Evolutionary conservation across 495 filamentous ascomycete species (phyloP).

Genomic region (Hypoxylon perforatum): DNA sequence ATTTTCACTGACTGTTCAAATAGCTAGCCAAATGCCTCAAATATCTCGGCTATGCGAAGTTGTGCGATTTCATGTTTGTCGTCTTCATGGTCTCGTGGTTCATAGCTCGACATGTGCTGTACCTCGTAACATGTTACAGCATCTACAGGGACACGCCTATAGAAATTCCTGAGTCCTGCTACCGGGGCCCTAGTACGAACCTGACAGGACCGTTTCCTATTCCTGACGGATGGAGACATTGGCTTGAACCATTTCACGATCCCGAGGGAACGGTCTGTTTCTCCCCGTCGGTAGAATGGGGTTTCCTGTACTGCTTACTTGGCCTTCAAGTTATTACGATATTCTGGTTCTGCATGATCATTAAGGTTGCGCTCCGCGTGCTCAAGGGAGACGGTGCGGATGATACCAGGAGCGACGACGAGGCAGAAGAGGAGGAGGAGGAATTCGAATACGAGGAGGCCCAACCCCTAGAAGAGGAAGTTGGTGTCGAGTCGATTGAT

Average conservation of each 20-base stretch:
- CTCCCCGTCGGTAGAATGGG: slow-evolving; percentile 73
- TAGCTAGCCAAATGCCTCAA: slow-evolving; percentile 95
- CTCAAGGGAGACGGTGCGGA: slow-evolving; percentile 82
- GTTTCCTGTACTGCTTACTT: slow-evolving; percentile 80
- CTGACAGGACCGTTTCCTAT: slow-evolving; percentile 66
- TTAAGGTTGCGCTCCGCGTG: slow-evolving; percentile 80
- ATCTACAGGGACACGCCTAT: slow-evolving; percentile 76
- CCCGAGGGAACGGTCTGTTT: slow-evolving; percentile 80
- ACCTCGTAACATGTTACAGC: slow-evolving; percentile 80
- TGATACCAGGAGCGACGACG: slow-evolving; percentile 88
- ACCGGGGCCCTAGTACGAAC: slow-evolving; percentile 61
- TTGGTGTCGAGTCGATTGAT: slow-evolving; percentile 70
- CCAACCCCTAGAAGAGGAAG: slow-evolving; percentile 70
- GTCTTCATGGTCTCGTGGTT: slow-evolving; percentile 91
- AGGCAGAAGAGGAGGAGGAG: slow-evolving; percentile 71
- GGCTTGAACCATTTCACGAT: slow-evolving; percentile 75
- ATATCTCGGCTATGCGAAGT: slow-evolving; percentile 77
- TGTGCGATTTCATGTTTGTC: slow-evolving; percentile 87
- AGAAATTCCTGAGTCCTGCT: slow-evolving; percentile 76
- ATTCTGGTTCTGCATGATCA: slow-evolving; percentile 91
- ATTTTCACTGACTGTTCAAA: slow-evolving; percentile 23
- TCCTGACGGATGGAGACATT: slow-evolving; percentile 66
- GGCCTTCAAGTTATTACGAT: slow-evolving; percentile 83
- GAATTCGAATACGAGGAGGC: slow-evolving; percentile 59
- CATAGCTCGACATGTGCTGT: slow-evolving; percentile 82